Evolutionary conservation across 164 flowering plant species (phyloP).

Genomic region (Buxus sempervirens): DNA sequence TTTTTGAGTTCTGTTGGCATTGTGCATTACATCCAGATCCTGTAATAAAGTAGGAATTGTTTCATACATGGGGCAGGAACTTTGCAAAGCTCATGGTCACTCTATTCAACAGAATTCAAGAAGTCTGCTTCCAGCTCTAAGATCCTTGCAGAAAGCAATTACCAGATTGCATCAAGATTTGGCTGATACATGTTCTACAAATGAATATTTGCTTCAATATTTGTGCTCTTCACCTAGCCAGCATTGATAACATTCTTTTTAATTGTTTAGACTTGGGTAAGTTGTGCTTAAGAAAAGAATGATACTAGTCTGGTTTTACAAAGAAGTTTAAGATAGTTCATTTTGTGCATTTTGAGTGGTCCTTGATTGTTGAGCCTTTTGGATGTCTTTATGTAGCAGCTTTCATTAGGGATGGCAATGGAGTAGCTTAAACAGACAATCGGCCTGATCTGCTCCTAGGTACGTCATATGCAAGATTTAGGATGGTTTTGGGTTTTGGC

Average conservation of each 20-base stretch:
- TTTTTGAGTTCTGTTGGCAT: not conserved
- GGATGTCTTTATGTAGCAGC: no score
- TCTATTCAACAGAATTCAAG: slow-evolving; percentile 73
- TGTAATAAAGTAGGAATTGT: slow-evolving; percentile 1
- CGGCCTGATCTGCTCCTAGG: no score
- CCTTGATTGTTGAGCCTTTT: no score
- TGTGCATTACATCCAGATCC: not conserved
- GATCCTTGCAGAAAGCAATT: slow-evolving; percentile 81
- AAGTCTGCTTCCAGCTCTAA: slow-evolving; percentile 71
- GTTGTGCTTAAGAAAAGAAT: not conserved
- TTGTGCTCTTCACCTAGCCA: slow-evolving; percentile 48
- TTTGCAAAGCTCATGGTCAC: slow-evolving; percentile 79
- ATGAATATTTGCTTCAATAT: slow-evolving; percentile 81
- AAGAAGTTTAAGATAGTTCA: no score
- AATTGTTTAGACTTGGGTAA: slow-evolving; percentile 3
- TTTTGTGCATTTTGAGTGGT: no score
- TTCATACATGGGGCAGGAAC: slow-evolving; percentile 46
- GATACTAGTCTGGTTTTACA: no score
- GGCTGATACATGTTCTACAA: slow-evolving; percentile 86
- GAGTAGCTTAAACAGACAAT: no score
- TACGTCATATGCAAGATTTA: no score
- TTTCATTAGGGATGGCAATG: no score
- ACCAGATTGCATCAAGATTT: slow-evolving; percentile 83
- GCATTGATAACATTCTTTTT: slow-evolving; percentile 9
- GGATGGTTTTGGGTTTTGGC: no score